These are phyloP conservation scores for Volvariella volvacea DNA, from an alignment of 1,284 basidiomycete genomes.

Conservation along the genomic window DNA sequence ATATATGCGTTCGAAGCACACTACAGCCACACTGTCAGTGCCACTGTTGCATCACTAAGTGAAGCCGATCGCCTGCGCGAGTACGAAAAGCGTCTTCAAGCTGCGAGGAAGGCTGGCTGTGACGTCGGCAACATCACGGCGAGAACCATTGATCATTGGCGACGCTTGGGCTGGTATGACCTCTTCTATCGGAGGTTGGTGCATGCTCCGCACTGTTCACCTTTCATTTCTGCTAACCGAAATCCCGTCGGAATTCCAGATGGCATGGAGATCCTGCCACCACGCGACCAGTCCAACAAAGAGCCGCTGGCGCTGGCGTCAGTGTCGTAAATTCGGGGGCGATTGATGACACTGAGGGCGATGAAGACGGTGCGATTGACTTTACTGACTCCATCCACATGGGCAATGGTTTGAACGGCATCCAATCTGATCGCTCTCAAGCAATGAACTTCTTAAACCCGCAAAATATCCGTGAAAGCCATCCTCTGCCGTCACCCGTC, in stretches of 20 bases:
- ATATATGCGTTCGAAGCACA: constrained; percentile 62
- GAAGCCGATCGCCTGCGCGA: constrained; percentile 58
- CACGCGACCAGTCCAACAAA: constrained; percentile 34
- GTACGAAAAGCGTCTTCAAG: constrained; percentile 56
- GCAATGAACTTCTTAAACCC: constrained; percentile 19
- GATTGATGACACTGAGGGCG: constrained; percentile 39
- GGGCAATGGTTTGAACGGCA: constrained; percentile 21
- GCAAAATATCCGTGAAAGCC: constrained; percentile 17
- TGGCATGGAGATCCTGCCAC: constrained; percentile 59
- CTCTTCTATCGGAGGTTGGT: constrained; percentile 56
- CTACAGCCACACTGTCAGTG: constrained; percentile 32
- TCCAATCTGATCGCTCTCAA: constrained; percentile 17
- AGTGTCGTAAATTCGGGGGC: constrained; percentile 20
- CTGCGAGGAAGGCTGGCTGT: constrained; percentile 52
- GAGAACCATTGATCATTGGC: constrained; percentile 70
- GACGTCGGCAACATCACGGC: constrained; percentile 66
- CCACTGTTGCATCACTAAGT: constrained; percentile 30
- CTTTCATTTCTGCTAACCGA: constrained; percentile 6
- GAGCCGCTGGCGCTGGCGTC: constrained; percentile 19
- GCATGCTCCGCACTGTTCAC: constrained; percentile 1
- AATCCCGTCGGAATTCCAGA: constrained; percentile 27
- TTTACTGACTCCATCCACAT: constrained; percentile 27
- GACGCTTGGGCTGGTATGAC: constrained; percentile 64
- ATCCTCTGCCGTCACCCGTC: constrained; percentile 10
- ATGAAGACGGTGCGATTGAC: constrained; percentile 33